Evolutionary conservation across 192 early-diverging fungal genomes (phyloP).

Genomic region (Backusella westeae): DNA sequence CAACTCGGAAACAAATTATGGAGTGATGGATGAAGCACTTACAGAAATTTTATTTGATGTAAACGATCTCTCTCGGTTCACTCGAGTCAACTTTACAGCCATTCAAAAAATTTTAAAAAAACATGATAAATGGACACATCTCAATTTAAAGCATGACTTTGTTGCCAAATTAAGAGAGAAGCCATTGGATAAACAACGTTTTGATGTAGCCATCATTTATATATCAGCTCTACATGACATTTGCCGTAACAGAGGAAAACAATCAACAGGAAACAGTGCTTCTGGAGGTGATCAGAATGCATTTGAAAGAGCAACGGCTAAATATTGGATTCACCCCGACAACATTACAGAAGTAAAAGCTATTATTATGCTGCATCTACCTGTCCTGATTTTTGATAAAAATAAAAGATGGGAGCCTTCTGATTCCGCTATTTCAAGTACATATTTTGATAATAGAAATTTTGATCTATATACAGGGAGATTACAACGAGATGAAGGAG

Average conservation of each 20-base stretch:
- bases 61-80: constrained; percentile 77
- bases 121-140: constrained; percentile 70
- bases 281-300: constrained; percentile 36
- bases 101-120: constrained; percentile 97
- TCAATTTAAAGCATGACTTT: constrained; percentile 22
- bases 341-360: constrained; percentile 95
- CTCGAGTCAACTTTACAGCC: constrained; percentile 80
- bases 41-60: constrained; percentile 61
- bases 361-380: constrained; percentile 86
- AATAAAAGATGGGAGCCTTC: constrained; percentile 65
- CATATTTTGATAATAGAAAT: constrained; percentile 91
- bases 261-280: constrained; percentile 23
- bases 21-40: constrained; percentile 59
- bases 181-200: constrained; percentile 82
- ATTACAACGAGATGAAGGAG: constrained; percentile 86
- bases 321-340: constrained; percentile 97
- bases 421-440: constrained; percentile 88
- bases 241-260: constrained; percentile 50
- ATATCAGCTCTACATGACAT: constrained; percentile 82
- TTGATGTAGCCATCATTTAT: constrained; percentile 85
- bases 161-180: constrained; percentile 37
- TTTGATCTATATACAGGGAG: constrained; percentile 91
- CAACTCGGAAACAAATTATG: constrained; percentile 55
- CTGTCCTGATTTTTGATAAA: constrained; percentile 78
- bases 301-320: constrained; percentile 85